These are phyloP conservation scores for Stygiomarasmius scandens DNA, from an alignment of 1,284 basidiomycete species.

Conservation along the genomic window DNA sequence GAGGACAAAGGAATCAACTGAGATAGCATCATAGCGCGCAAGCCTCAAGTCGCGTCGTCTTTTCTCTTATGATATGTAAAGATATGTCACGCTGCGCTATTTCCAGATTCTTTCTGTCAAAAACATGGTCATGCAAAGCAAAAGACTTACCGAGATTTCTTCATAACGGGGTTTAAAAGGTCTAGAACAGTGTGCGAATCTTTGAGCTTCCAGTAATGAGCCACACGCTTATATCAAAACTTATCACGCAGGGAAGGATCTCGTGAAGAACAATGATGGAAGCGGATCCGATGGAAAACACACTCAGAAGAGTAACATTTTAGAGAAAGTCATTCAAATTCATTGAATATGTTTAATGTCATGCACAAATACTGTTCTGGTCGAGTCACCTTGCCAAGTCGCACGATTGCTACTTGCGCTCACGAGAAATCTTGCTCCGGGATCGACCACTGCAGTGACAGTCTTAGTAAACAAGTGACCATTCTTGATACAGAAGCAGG, in stretches of 20 bases:
- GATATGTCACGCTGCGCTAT: conserved; percentile 5
- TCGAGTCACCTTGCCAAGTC: conserved; percentile 93
- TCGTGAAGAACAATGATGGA: not conserved
- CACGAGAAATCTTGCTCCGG: conserved; percentile 82
- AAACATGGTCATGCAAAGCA: not conserved
- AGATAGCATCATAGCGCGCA: conserved; percentile 10
- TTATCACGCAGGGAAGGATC: conserved; percentile 1
- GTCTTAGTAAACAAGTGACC: conserved; percentile 11
- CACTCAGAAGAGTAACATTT: not conserved
- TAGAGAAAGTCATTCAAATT: conserved; percentile 1
- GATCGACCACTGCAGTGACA: conserved; percentile 75
- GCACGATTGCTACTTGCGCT: conserved; percentile 94
- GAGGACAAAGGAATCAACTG: conserved; percentile 14
- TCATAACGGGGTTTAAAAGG: not conserved
- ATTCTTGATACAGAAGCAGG: conserved; percentile 18
- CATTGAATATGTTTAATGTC: conserved; percentile 67
- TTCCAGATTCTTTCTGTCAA: conserved; percentile 6
- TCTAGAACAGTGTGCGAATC: conserved; percentile 1
- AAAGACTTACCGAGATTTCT: not conserved
- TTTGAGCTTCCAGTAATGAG: not conserved
- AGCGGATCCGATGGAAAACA: not conserved
- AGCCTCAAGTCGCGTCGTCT: not conserved
- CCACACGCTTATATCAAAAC: conserved; percentile 1
- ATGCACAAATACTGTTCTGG: conserved; percentile 87
- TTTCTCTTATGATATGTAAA: conserved; percentile 4